phyloP scores from a whole-genome alignment of 441 rosid species.

The Adansonia madagascariensis region DNA sequence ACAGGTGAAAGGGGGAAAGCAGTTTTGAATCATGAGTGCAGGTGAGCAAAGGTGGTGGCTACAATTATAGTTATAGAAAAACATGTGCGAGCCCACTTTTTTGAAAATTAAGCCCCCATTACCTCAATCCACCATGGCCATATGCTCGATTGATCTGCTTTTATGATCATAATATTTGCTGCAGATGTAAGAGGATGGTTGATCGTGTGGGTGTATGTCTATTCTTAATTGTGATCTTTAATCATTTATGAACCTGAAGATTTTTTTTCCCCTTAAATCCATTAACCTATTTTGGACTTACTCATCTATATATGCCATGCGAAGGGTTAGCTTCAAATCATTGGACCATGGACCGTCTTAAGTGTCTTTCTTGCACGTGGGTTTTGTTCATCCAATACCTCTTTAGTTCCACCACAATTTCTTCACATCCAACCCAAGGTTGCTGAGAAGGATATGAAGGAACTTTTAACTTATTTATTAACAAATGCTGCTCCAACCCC shows the following conservation, averaged over 20 bases:
- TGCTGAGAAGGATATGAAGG: neutral
- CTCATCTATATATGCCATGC: neutral
- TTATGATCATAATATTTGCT: neutral
- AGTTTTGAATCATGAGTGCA: constrained; percentile 38
- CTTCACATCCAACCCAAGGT: neutral
- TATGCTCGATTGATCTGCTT: neutral
- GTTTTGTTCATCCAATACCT: neutral
- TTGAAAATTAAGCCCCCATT: neutral
- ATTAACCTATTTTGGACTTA: constrained; percentile 3
- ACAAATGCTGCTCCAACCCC: too few species aligned
- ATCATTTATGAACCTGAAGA: neutral
- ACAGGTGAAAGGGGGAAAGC: constrained; percentile 19
- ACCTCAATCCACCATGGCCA: neutral
- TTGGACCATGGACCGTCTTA: neutral
- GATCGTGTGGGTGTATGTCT: constrained; percentile 8
- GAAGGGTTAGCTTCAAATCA: constrained; percentile 21
- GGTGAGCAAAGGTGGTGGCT: constrained; percentile 35
- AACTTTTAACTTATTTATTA: too few species aligned
- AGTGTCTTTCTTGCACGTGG: neutral
- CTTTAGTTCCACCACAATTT: neutral
- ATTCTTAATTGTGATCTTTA: constrained; percentile 12
- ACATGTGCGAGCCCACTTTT: constrained; percentile 22
- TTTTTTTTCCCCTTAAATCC: neutral
- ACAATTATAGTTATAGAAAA: constrained; percentile 32
- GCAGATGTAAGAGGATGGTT: neutral